Conservation (phyloP, 164 flowering plant genomes). For the Liquidambar formosana region DNA sequence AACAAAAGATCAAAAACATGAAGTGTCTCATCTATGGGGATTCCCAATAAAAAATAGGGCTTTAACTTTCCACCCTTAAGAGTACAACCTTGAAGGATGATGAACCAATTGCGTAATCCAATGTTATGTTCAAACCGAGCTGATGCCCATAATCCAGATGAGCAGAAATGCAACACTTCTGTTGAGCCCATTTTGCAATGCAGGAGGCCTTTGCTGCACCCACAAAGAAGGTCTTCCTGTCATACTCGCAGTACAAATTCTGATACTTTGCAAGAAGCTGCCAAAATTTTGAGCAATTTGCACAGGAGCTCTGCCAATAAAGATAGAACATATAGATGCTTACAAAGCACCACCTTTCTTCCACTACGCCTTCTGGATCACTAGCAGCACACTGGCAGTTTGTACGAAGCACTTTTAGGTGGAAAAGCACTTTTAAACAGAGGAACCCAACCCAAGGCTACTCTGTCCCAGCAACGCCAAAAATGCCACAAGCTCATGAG, state of each 20-base stretch:
- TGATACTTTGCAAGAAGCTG: not conserved
- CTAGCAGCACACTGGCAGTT: conserved; percentile 4
- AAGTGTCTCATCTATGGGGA: conserved; percentile 24
- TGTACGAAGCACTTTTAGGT: not conserved
- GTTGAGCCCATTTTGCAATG: conserved; percentile 7
- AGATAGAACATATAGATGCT: not conserved
- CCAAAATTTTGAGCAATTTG: not conserved
- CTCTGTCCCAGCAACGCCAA: conserved; percentile 11
- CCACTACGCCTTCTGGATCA: conserved; percentile 4
- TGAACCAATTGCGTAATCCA: conserved; percentile 15
- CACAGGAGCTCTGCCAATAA: not conserved
- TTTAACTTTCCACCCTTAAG: conserved; percentile 20
- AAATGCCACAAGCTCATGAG: conserved; percentile 1
- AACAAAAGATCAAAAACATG: conserved; percentile 14
- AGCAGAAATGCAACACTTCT: conserved; percentile 11
- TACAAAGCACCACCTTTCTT: not conserved
- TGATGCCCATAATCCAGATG: conserved; percentile 16
- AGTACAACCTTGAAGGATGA: conserved; percentile 26
- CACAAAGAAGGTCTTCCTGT: conserved; percentile 1
- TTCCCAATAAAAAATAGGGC: conserved; percentile 29
- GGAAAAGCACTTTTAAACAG: not conserved
- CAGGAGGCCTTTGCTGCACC: not conserved
- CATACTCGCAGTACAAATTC: not conserved
- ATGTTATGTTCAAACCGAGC: conserved; percentile 5
- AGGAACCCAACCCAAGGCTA: conserved; percentile 3